phyloP scores from a whole-genome alignment of 2,329 filamentous ascomycete species.

The Pseudogymnoascus destructans region DNA sequence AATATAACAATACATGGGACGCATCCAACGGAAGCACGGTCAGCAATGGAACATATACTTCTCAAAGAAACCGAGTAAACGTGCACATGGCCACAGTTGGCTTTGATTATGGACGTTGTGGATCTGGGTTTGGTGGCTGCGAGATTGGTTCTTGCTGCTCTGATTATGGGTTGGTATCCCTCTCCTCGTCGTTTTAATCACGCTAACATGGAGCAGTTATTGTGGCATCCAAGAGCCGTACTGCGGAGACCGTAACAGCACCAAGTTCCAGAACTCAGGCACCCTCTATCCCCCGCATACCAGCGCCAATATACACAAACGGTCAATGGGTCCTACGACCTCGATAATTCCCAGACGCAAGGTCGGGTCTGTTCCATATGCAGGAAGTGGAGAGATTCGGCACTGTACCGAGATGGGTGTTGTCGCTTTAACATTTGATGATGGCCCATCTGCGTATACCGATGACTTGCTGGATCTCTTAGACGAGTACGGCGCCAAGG shows the following conservation, averaged over 20 bases:
- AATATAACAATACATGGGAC: background rate
- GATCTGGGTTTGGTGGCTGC: conserved; percentile 20
- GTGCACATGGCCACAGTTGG: background rate
- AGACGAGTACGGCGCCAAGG: conserved; percentile 44
- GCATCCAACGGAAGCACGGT: background rate
- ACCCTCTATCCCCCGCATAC: background rate
- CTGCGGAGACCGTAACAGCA: background rate
- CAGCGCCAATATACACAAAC: background rate
- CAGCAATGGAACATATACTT: background rate
- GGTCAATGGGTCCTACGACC: background rate
- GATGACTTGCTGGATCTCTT: conserved; percentile 48
- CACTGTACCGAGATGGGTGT: conserved; percentile 42
- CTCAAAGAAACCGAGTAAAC: background rate
- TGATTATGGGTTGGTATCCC: background rate
- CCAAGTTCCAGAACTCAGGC: background rate
- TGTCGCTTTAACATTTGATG: conserved; percentile 54
- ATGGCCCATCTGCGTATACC: conserved; percentile 51
- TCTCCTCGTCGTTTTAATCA: background rate
- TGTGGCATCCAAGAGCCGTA: background rate
- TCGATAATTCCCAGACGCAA: background rate
- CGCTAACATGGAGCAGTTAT: background rate
- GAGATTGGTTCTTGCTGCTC: conserved; percentile 21
- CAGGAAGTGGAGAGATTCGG: background rate
- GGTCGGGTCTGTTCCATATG: background rate
- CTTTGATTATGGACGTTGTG: conserved; percentile 15